Percentiles rank a stretch among this genome's conserved stretches.
Evolutionary conservation across 805 yeast species (phyloP).

Genomic region (Ogataea pini): DNA sequence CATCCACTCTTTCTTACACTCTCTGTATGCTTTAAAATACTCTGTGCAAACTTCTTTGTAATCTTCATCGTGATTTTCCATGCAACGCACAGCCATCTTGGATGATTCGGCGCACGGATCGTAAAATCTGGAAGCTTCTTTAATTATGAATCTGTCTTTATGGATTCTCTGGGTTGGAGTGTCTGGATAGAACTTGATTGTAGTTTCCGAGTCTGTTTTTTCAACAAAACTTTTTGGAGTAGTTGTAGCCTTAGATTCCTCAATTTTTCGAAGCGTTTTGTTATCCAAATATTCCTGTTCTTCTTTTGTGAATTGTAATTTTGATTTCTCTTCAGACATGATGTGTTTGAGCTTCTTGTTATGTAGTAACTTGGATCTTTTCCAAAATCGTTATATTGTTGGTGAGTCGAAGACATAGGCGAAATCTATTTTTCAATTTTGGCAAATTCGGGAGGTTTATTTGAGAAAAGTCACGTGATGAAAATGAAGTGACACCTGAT

Average conservation of each 20-base stretch:
- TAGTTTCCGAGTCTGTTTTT: constrained; percentile 43
- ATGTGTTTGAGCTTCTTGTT: neutral
- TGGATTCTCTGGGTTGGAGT: constrained; percentile 74
- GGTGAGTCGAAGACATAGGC: no score
- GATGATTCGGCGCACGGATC: constrained; percentile 94
- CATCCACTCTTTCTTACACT: constrained; percentile 81
- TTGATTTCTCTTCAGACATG: constrained; percentile 1
- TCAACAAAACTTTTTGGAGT: constrained; percentile 54
- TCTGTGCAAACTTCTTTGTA: constrained; percentile 66
- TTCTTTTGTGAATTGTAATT: constrained; percentile 10
- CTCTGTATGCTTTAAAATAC: constrained; percentile 90
- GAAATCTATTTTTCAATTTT: no score
- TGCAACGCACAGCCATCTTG: constrained; percentile 80
- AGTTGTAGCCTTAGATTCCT: constrained; percentile 31
- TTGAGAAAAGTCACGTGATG: no score
- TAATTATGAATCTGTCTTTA: constrained; percentile 65
- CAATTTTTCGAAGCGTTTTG: constrained; percentile 27
- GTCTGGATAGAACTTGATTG: constrained; percentile 79
- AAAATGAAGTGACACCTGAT: no score
- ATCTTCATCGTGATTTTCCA: constrained; percentile 76
- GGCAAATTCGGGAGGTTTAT: no score
- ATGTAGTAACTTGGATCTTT: neutral
- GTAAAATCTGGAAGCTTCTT: constrained; percentile 80
- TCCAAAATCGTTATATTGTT: no score
- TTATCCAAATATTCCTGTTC: constrained; percentile 27